phyloP scores from a whole-genome alignment of 2,329 filamentous ascomycete genomes.

The Berkeleyomyces basicola region DNA sequence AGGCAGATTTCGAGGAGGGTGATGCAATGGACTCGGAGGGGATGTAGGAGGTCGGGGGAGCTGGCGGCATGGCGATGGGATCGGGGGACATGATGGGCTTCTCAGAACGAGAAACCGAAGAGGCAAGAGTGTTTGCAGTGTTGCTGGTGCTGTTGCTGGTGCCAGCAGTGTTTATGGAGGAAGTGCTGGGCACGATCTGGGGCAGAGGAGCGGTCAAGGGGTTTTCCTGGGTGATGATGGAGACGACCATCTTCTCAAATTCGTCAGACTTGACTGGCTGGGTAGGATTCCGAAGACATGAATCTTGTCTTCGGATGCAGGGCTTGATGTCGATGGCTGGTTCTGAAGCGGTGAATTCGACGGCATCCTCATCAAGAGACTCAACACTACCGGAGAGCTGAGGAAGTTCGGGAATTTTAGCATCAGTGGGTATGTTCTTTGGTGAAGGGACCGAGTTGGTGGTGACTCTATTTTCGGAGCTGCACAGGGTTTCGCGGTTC shows the following conservation, averaged over 20 bases:
- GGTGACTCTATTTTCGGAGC: slow-evolving; percentile 28
- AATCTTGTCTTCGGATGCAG: slow-evolving; percentile 54
- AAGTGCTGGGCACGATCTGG: slow-evolving; percentile 13
- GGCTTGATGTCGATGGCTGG: slow-evolving; percentile 47
- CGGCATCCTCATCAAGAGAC: slow-evolving; percentile 49
- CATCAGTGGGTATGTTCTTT: slow-evolving; percentile 30
- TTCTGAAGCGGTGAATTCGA: slow-evolving; percentile 39
- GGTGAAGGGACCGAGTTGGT: slow-evolving; percentile 35
- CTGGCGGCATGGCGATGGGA: slow-evolving; percentile 19
- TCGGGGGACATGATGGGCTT: slow-evolving; percentile 18
- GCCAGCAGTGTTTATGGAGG: slow-evolving; percentile 12
- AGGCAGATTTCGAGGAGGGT: background rate
- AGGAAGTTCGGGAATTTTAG: slow-evolving; percentile 39
- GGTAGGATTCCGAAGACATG: slow-evolving; percentile 39
- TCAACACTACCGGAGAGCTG: slow-evolving; percentile 65
- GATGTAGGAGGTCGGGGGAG: slow-evolving; percentile 12
- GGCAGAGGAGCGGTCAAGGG: slow-evolving; percentile 41
- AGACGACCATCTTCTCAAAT: slow-evolving; percentile 84
- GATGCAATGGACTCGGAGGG: slow-evolving; percentile 11
- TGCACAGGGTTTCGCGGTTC: slow-evolving; percentile 87
- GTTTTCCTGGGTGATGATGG: slow-evolving; percentile 78
- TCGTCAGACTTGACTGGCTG: slow-evolving; percentile 56
- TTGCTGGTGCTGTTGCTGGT: slow-evolving; percentile 21
- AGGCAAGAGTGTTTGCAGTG: slow-evolving; percentile 25
- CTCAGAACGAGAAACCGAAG: slow-evolving; percentile 15